phyloP scores from a whole-genome alignment of 345 rosid genomes.

The Aquilaria yunnanensis region DNA sequence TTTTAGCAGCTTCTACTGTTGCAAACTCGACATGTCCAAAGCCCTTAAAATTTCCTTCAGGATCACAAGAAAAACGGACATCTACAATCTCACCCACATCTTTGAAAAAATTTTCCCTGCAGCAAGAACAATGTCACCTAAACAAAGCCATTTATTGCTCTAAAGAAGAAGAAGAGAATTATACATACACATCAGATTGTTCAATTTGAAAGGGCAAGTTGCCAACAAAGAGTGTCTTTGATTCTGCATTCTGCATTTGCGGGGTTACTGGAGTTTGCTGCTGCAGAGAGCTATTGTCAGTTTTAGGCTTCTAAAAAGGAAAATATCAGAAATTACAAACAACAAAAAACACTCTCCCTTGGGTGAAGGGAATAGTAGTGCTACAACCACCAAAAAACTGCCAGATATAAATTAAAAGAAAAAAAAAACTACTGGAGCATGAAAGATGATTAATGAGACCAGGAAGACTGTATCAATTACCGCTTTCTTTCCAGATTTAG shows the following conservation, averaged over 20 bases:
- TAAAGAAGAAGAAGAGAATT: not conserved
- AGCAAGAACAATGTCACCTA: conserved; percentile 1
- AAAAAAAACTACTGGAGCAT: not conserved
- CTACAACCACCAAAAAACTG: not conserved
- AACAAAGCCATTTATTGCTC: not conserved
- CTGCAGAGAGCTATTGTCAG: conserved; percentile 27
- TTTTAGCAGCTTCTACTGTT: conserved; percentile 55
- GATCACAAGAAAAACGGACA: conserved; percentile 49
- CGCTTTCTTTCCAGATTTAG: conserved; percentile 34
- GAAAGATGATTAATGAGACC: too few species aligned
- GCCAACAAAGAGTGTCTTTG: conserved; percentile 64
- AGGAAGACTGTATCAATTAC: conserved; percentile 13
- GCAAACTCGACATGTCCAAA: conserved; percentile 86
- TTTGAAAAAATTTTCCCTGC: conserved; percentile 69
- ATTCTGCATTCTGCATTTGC: conserved; percentile 28
- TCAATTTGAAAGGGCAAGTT: conserved; percentile 61
- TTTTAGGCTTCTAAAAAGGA: too few species aligned
- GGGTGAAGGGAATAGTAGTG: too few species aligned
- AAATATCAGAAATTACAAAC: not conserved
- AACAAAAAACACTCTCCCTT: not conserved
- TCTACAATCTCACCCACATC: conserved; percentile 64
- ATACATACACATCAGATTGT: conserved; percentile 58
- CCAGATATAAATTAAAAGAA: not conserved
- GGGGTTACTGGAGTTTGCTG: conserved; percentile 60
- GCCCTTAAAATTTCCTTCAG: conserved; percentile 57